Base-by-base conservation (phyloP, 495 filamentous ascomycete species). In the Tuber brumale region DNA sequence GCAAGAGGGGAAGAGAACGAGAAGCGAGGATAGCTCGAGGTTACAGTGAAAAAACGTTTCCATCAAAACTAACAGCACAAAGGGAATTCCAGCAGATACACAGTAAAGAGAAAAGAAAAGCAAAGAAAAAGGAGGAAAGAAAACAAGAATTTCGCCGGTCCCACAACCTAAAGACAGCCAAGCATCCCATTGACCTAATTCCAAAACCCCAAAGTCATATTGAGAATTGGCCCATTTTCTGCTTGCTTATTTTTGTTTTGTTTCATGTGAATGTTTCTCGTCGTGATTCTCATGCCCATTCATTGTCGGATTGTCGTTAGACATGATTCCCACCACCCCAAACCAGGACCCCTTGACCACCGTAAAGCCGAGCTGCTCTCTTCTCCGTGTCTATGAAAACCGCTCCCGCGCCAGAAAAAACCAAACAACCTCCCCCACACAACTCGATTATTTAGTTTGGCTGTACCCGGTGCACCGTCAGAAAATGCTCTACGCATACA, bases 41-140 rank as follows among this genome's bases (percentile, higher is more conserved):
- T 51, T 44, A 79, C 69, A 76, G 69, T 45, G 75, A 73, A 69
- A 46, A 79, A 79, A 66, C 77, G 61, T 80, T 75, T 66, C 51
- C 45, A 75, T 75, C 44, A 72, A 72, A 71, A 75, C 66, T 70
- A 75, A 72, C 70, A 27, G 72, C 72, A 69, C 76, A 76, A 76
- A 77, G 76, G 76, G 74, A 51, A 74, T 77, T 71, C 75, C 43
- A 44, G 57, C 57, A 66, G 31, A 66, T 66, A 66, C 57, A 66
- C 57, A 66, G 14, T 31, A 35, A 35, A 66, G 57, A 35, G 27
- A 66, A 66, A 19, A 31, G 10, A 66, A 66, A 66, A 66, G 57
- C 10, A 66, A 66, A 35, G 57, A 66, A 66, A 61, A 35, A 35
- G 27, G 31, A 35, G 57, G 12, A 66, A 66, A 66, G 57, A 66